phyloP scores from a whole-genome alignment of 1,284 basidiomycete species.

The Cystobasidium sp. region DNA sequence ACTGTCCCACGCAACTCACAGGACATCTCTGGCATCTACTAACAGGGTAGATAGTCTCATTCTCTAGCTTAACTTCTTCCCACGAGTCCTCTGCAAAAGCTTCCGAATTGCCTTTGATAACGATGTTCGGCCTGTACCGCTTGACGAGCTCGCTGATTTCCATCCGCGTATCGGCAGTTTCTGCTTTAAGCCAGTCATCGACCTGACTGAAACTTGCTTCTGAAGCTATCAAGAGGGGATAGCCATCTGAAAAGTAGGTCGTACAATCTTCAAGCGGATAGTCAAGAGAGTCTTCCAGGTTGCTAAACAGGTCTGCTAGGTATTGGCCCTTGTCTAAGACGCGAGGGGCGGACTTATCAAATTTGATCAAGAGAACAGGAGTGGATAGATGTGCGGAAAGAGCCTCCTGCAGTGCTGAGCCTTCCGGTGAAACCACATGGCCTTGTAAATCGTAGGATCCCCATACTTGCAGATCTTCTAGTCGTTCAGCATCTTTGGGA shows the following conservation, averaged over 20 bases:
- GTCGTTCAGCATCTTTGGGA: conserved; percentile 8
- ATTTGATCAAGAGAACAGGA: conserved; percentile 27
- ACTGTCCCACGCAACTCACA: conserved; percentile 1
- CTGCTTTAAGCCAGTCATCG: conserved; percentile 12
- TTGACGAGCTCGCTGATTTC: conserved; percentile 21
- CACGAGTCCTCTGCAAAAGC: conserved; percentile 36
- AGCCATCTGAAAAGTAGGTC: conserved; percentile 36
- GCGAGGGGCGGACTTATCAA: conserved; percentile 32
- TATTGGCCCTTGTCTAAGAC: conserved; percentile 22
- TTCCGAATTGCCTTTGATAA: conserved; percentile 31
- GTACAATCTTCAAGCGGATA: conserved; percentile 40
- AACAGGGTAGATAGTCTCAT: conserved; percentile 35
- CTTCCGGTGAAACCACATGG: conserved; percentile 28
- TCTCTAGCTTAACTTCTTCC: conserved; percentile 27
- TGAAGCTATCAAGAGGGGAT: conserved; percentile 32
- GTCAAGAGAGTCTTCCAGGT: conserved; percentile 32
- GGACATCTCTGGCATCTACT: conserved; percentile 33
- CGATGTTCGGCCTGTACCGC: conserved; percentile 42
- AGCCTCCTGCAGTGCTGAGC: conserved; percentile 18
- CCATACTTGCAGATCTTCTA: conserved; percentile 40
- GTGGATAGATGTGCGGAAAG: conserved; percentile 15
- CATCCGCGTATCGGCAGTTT: conserved; percentile 37
- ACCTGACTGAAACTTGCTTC: conserved; percentile 30
- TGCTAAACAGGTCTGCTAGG: conserved; percentile 27
- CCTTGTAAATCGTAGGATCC: conserved; percentile 36